Conservation (phyloP, 2,329 filamentous ascomycete species). For the Alternaria tenuissima region DNA sequence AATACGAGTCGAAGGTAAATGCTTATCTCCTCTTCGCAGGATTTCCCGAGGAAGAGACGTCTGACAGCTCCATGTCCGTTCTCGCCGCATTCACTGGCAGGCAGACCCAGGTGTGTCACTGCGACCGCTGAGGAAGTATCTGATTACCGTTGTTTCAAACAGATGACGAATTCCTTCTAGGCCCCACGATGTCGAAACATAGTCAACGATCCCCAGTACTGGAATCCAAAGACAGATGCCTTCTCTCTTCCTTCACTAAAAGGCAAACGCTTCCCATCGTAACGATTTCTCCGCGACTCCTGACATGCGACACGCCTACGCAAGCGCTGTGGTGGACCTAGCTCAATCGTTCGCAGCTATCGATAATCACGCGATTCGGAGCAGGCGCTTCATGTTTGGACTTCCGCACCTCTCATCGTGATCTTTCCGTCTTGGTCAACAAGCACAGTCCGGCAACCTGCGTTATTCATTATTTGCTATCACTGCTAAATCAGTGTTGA, state of each 20-base stretch:
- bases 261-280: constrained; percentile 6
- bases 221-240: constrained; percentile 15
- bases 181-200: constrained; percentile 26
- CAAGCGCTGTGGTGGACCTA: constrained; percentile 13
- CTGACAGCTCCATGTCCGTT: constrained; percentile 1
- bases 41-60: neutral
- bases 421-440: constrained; percentile 8
- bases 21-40: neutral
- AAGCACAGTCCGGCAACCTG: constrained; percentile 1
- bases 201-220: constrained; percentile 3
- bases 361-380: constrained; percentile 14
- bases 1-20: neutral
- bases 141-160: constrained; percentile 35
- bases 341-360: constrained; percentile 3
- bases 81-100: neutral
- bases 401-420: neutral
- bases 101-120: constrained; percentile 1
- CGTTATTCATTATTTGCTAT: constrained; percentile 1
- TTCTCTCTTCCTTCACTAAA: constrained; percentile 7
- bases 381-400: constrained; percentile 9
- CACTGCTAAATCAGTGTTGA: constrained; percentile 7
- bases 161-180: constrained; percentile 23
- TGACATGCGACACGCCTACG: constrained; percentile 16
- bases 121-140: constrained; percentile 18
- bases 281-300: neutral